These are phyloP conservation scores for Bathelium albidoporum DNA, from an alignment of 495 filamentous ascomycete genomes.

Conservation along the genomic window DNA sequence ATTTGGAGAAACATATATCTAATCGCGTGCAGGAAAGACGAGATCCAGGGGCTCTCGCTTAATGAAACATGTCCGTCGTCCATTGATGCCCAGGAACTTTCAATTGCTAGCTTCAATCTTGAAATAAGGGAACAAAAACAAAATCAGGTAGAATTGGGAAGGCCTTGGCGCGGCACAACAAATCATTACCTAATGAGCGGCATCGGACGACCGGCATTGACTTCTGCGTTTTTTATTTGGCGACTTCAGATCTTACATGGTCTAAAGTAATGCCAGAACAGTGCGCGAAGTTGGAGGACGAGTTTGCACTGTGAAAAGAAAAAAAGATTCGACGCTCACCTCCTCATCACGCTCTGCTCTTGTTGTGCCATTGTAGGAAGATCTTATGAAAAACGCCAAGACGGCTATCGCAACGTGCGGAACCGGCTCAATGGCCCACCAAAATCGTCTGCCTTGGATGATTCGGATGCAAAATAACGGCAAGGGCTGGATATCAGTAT, in stretches of 20 bases:
- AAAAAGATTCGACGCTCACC: slow-evolving; percentile 16
- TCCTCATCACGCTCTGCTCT: slow-evolving; percentile 31
- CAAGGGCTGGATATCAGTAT: neutral
- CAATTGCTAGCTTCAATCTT: neutral
- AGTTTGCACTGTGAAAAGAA: neutral
- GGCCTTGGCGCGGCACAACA: too few species aligned
- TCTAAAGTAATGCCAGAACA: neutral
- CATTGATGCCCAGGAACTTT: neutral
- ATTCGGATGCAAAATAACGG: neutral
- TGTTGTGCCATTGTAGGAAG: slow-evolving; percentile 28
- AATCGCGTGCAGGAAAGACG: neutral
- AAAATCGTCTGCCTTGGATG: neutral
- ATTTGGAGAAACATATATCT: neutral
- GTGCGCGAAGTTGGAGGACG: neutral
- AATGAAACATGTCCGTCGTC: neutral
- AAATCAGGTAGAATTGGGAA: neutral
- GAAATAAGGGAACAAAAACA: neutral
- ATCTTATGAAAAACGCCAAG: neutral
- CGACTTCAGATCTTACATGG: neutral
- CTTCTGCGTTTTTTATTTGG: neutral
- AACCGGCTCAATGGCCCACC: neutral
- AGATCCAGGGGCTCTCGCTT: slow-evolving; percentile 4
- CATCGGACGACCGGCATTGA: neutral
- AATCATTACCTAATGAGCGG: too few species aligned
- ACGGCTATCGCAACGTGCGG: neutral